Evolutionary conservation across 108 stramenopile species (phyloP), one percentile per base, ranked within the genome.

Genomic region (Pseudonitzschia delicatissima): DNA sequence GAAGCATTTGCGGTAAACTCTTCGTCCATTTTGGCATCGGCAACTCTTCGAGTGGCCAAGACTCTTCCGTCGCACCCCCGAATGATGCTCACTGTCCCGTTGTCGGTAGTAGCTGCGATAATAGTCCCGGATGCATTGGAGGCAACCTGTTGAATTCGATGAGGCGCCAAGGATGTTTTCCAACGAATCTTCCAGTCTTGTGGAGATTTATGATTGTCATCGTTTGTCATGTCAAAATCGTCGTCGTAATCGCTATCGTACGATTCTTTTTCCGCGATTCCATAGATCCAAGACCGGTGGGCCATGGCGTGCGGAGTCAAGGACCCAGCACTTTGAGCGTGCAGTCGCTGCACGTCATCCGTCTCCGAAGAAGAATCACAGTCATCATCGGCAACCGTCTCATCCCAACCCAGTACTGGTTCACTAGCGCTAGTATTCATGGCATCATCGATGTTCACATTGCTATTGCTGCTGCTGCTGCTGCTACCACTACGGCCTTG

Each of bases 31-130:
- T 35, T 40, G 7, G 35, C 68, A 21, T 69, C 53, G 17, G 63
- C 47, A 48, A 89, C 79, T 67, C 78, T 71, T 63, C 85, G 62
- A 20, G 84, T 83, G 3, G 80, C 88, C 39, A 90, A 49, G 8
- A 85, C 66, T 5, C 48, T 63, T 17, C 89, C 89, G 77, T 90
- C 86, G 15, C 44, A 18, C 34, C 86, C 89, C 45, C 77, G 62
- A 9, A 90, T 27, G 9, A 90, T 62, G 6, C 82, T 76, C 23
- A 90, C 73, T n/a, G 83, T 77, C 4, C 83, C 83, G 36, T 57
- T 81, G 18, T 69, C 68, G 15, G 83, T 83, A 5, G 89, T 64
- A 5, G 73, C 80, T 20, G 78, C 89, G 35, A 90, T 65, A 55
- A 90, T 57, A 9, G 76, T 68, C 28, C 89, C 89, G 42, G 66